These are phyloP conservation scores for Raffaelea arxii DNA, from an alignment of 2,329 filamentous ascomycete species.

Conservation along the genomic window DNA sequence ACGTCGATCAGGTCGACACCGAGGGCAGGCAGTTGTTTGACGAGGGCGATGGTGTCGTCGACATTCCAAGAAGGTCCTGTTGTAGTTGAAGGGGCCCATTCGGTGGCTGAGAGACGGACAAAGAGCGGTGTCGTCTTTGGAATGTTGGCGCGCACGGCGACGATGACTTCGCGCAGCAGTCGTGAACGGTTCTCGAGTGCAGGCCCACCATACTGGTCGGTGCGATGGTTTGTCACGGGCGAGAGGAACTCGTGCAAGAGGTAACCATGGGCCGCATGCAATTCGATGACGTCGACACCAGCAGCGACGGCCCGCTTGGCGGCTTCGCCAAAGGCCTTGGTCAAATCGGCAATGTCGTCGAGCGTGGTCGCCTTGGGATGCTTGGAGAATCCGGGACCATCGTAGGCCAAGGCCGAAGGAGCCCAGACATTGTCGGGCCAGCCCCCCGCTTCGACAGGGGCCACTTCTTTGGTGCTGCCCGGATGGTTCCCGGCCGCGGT, in stretches of 20 bases:
- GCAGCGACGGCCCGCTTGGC: constrained; percentile 53
- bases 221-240: constrained; percentile 49
- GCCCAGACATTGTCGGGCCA: constrained; percentile 48
- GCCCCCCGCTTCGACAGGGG: constrained; percentile 40
- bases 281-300: constrained; percentile 69
- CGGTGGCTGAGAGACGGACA: constrained; percentile 50
- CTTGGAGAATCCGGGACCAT: constrained; percentile 44
- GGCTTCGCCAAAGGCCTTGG: constrained; percentile 50
- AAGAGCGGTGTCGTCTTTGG: constrained; percentile 46
- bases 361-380: constrained; percentile 62
- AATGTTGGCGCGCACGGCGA: constrained; percentile 40
- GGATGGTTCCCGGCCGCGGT: constrained; percentile 40
- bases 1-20: constrained; percentile 82
- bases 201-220: constrained; percentile 57
- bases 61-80: constrained; percentile 51
- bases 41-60: constrained; percentile 57
- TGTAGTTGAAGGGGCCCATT: constrained; percentile 47
- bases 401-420: constrained; percentile 47
- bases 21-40: constrained; percentile 56
- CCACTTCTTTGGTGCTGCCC: constrained; percentile 39
- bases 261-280: constrained; percentile 57
- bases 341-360: constrained; percentile 56
- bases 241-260: constrained; percentile 57
- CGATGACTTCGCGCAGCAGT: constrained; percentile 45
- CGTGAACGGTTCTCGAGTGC: constrained; percentile 56